phyloP scores from a whole-genome alignment of 305 asterid species.

The Ilex paraguariensis region DNA sequence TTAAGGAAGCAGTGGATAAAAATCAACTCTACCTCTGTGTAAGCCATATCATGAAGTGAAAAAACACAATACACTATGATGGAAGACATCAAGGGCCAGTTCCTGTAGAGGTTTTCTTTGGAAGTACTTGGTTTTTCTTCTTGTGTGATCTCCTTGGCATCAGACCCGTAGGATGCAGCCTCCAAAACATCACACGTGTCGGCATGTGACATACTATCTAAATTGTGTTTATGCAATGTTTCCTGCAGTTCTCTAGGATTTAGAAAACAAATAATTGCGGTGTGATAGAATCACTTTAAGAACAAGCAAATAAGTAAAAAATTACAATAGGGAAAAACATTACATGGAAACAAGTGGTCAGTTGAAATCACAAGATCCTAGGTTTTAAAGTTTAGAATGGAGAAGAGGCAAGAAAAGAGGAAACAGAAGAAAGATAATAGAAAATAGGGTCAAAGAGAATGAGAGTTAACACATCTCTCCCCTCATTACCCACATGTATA shows the following conservation, averaged over 20 bases:
- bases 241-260: slow-evolving; percentile 43
- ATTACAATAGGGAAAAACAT: background rate
- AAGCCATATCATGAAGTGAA: slow-evolving; percentile 96
- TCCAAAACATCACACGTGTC: slow-evolving; percentile 46
- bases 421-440: too few relatives aligned
- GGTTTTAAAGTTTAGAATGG: too few relatives aligned
- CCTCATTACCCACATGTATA: too few relatives aligned
- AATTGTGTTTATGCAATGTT: slow-evolving; percentile 59
- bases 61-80: slow-evolving; percentile 70
- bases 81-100: slow-evolving; percentile 99
- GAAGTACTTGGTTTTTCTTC: slow-evolving; percentile 18
- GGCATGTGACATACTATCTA: slow-evolving; percentile 16
- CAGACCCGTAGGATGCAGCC: slow-evolving; percentile 29
- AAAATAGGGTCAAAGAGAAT: too few relatives aligned
- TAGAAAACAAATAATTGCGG: background rate
- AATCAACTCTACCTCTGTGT: slow-evolving; percentile 57
- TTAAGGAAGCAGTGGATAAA: too few relatives aligned
- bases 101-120: slow-evolving; percentile 48
- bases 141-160: slow-evolving; percentile 11
- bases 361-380: too few relatives aligned
- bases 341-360: background rate
- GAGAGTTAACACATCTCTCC: too few relatives aligned
- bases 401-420: too few relatives aligned
- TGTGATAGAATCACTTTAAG: slow-evolving; percentile 1
- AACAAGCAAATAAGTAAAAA: background rate